Conservation (phyloP, 495 filamentous ascomycete genomes). For the Daldinia grandis region DNA sequence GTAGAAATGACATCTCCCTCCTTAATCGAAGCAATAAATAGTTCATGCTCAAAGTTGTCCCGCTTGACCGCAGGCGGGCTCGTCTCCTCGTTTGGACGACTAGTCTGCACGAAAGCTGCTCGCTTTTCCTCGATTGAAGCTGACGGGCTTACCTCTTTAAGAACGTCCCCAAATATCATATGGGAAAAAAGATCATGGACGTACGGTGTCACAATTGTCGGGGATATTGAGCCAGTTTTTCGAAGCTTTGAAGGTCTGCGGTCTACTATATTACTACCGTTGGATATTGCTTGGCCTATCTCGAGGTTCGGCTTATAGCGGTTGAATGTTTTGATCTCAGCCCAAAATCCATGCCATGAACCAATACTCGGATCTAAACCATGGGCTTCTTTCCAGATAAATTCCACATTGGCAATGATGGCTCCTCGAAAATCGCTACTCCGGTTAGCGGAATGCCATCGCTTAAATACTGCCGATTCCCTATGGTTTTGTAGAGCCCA, state of each 20-base stretch:
- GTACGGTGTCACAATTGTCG: conserved; percentile 74
- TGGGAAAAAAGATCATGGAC: conserved; percentile 69
- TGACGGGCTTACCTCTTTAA: conserved; percentile 43
- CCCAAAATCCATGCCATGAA: conserved; percentile 33
- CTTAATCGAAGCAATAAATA: conserved; percentile 40
- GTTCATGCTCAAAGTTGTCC: not conserved
- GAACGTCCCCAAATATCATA: conserved; percentile 64
- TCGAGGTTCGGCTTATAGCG: conserved; percentile 34
- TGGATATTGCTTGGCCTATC: not conserved
- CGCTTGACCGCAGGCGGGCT: conserved; percentile 24
- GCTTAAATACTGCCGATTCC: conserved; percentile 45
- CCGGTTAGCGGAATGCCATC: conserved; percentile 60
- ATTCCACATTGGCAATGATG: conserved; percentile 64
- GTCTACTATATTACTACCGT: not conserved
- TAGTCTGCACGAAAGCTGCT: conserved; percentile 18
- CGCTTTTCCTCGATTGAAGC: conserved; percentile 13
- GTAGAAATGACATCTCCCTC: conserved; percentile 56
- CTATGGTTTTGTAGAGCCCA: conserved; percentile 62
- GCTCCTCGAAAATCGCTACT: conserved; percentile 65
- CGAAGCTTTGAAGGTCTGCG: not conserved
- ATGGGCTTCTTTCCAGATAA: conserved; percentile 68
- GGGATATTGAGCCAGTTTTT: conserved; percentile 26
- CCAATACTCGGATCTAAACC: conserved; percentile 45
- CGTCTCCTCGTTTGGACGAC: conserved; percentile 7
- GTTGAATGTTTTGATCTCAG: conserved; percentile 20